These are phyloP conservation scores for Immersiporthe knoxdaviesiana DNA, from an alignment of 2,329 filamentous ascomycete species.

Conservation along the genomic window DNA sequence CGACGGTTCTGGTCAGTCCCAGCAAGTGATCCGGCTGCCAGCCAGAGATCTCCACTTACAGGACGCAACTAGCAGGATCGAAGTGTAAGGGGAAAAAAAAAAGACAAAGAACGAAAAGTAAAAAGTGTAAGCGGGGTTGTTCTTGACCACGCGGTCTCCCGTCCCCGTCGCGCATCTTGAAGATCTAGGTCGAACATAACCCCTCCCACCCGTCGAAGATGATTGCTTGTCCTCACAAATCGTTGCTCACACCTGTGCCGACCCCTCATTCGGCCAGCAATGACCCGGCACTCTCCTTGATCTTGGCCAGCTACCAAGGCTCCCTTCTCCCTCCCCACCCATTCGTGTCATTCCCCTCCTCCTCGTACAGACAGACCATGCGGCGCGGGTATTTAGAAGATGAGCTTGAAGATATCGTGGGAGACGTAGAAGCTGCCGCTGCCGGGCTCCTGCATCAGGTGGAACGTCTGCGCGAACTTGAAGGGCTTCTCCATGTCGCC, in stretches of 20 bases:
- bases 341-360: neutral
- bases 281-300: no score
- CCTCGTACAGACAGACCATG: neutral
- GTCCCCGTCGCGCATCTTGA: conserved; percentile 10
- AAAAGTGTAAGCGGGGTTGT: neutral
- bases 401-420: conserved; percentile 75
- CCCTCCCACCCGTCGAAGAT: conserved; percentile 2
- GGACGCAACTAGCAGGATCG: neutral
- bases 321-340: neutral
- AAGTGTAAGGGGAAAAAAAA: neutral
- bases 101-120: neutral
- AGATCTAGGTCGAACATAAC: conserved; percentile 4
- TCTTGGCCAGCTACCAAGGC: neutral
- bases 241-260: neutral
- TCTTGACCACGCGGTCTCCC: conserved; percentile 6
- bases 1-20: neutral
- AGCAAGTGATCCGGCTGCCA: neutral
- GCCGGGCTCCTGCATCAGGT: conserved; percentile 60
- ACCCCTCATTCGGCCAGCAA: neutral
- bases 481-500: conserved; percentile 66
- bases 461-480: conserved; percentile 74
- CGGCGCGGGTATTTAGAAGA: conserved; percentile 50
- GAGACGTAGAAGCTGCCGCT: conserved; percentile 68
- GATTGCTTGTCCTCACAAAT: conserved; percentile 3
- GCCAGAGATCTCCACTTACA: neutral